phyloP scores from a whole-genome alignment of 768 basidiomycete species.

The Favolaschia claudopus region DNA sequence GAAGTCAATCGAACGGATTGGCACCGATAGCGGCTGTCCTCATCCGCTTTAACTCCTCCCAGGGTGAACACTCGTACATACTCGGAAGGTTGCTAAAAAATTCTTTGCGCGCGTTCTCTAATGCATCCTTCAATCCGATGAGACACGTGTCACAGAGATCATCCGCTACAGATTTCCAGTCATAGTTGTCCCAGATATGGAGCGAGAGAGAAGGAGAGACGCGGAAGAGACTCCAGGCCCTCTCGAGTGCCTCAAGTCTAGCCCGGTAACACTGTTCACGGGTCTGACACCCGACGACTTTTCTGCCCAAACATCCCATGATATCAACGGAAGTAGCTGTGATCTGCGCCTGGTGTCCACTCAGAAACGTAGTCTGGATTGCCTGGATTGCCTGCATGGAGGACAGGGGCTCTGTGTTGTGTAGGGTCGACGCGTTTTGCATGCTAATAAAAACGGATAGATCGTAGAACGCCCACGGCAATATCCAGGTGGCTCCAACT shows the following conservation, averaged over 20 bases:
- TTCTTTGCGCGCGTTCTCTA: too few relatives aligned
- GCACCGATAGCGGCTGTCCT: not conserved
- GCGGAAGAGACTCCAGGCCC: not conserved
- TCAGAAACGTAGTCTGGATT: too few relatives aligned
- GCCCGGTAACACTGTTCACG: too few relatives aligned
- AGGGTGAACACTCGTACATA: not conserved
- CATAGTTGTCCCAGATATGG: not conserved
- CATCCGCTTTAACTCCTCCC: not conserved
- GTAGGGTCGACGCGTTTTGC: too few relatives aligned
- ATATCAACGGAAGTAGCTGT: too few relatives aligned
- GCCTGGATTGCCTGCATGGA: too few relatives aligned
- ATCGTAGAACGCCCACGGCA: constrained; percentile 9
- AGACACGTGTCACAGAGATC: too few relatives aligned
- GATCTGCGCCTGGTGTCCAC: not conserved
- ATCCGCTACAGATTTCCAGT: not conserved
- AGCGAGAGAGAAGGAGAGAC: not conserved
- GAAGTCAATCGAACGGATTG: not conserved
- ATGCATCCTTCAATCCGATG: too few relatives aligned
- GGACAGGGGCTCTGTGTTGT: too few relatives aligned
- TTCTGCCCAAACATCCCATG: too few relatives aligned
- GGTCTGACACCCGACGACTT: too few relatives aligned
- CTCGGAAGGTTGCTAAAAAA: not conserved
- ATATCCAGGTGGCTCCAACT: constrained; percentile 14
- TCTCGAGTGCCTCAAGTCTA: too few relatives aligned
- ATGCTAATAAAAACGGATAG: not conserved